Evolutionary conservation across 1,284 basidiomycete species (phyloP).

Genomic region (Boletus smithii): DNA sequence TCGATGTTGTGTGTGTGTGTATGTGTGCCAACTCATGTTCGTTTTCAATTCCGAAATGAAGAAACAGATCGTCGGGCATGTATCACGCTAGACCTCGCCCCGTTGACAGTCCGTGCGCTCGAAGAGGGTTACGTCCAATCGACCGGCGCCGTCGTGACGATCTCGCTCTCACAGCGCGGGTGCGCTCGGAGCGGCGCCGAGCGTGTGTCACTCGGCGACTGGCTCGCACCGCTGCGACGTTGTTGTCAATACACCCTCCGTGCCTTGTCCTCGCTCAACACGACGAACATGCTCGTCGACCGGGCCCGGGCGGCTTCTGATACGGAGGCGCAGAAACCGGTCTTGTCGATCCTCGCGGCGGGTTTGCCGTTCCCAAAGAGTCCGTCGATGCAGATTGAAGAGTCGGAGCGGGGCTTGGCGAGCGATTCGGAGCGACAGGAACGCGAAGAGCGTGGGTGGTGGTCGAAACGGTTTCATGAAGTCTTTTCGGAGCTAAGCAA

Average conservation of each 20-base stretch:
- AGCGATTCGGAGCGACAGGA: conserved; percentile 44
- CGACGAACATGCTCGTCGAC: conserved; percentile 33
- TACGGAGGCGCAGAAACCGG: conserved; percentile 43
- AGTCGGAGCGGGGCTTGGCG: conserved; percentile 29
- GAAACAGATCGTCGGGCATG: conserved; percentile 7
- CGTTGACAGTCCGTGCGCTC: conserved; percentile 43
- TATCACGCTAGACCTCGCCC: conserved; percentile 53
- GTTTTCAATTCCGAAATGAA: no score
- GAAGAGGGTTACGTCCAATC: conserved; percentile 42
- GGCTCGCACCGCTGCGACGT: conserved; percentile 51
- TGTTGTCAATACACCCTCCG: conserved; percentile 52
- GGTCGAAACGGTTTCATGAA: conserved; percentile 70
- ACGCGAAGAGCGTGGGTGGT: conserved; percentile 75
- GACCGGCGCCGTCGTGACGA: conserved; percentile 37
- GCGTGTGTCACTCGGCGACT: conserved; percentile 17
- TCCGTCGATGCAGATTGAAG: conserved; percentile 55
- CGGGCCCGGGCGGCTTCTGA: conserved; percentile 29
- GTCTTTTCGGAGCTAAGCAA: conserved; percentile 54
- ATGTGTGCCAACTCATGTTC: no score
- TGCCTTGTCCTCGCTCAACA: conserved; percentile 47
- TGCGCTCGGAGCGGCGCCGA: conserved; percentile 6
- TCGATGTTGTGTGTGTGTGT: no score
- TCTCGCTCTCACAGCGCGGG: conserved; percentile 32
- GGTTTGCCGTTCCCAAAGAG: conserved; percentile 67
- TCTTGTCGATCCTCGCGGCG: conserved; percentile 52